Conservation (phyloP, 2,329 filamentous ascomycete genomes). For the Verticillium isaacii region DNA sequence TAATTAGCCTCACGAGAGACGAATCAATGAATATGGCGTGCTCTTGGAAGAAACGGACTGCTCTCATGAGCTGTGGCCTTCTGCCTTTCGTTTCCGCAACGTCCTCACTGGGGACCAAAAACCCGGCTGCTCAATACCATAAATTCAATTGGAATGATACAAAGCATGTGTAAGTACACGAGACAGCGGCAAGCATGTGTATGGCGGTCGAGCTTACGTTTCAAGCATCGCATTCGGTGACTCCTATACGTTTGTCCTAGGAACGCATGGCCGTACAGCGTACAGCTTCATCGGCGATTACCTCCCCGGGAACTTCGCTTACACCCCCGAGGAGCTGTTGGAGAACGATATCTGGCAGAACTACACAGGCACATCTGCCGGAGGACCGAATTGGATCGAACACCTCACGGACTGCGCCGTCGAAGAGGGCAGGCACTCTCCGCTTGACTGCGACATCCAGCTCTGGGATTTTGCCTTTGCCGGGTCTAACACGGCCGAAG, state of each 20-base stretch:
- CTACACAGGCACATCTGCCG: conserved; percentile 36
- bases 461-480: conserved; percentile 55
- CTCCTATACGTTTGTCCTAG: conserved; percentile 49
- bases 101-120: no score
- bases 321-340: conserved; percentile 36
- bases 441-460: conserved; percentile 37
- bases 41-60: neutral
- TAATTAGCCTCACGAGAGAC: neutral
- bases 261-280: conserved; percentile 42
- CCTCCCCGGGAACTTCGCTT: conserved; percentile 33
- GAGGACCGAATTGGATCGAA: conserved; percentile 51
- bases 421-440: conserved; percentile 34
- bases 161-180: conserved; percentile 16
- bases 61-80: neutral
- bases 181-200: neutral
- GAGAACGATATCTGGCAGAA: conserved; percentile 47
- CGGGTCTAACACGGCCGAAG: conserved; percentile 41
- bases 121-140: no score
- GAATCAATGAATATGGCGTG: neutral
- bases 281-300: conserved; percentile 51
- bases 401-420: conserved; percentile 46
- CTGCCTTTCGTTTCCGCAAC: neutral
- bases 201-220: neutral
- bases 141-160: conserved; percentile 16
- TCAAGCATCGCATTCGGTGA: conserved; percentile 42